phyloP scores from a whole-genome alignment of 2,329 filamentous ascomycete species.

The Mariannaea sp. region DNA sequence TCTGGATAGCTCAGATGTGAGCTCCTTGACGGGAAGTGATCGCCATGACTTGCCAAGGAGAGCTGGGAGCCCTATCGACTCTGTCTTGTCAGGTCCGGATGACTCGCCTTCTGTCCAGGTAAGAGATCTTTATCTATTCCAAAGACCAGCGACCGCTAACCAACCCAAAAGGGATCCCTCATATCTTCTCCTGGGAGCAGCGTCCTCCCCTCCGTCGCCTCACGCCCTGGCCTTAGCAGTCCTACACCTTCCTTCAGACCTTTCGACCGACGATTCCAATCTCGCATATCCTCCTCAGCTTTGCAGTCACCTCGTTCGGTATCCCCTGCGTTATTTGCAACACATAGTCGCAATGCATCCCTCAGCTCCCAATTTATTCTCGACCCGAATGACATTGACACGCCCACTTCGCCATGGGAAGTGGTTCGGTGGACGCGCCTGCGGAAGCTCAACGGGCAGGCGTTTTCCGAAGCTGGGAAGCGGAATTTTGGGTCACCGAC shows the following conservation, averaged over 20 bases:
- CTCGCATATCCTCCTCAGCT: slow-evolving; percentile 68
- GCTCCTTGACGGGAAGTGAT: slow-evolving; percentile 53
- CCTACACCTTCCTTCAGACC: slow-evolving; percentile 85
- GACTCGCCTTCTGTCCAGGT: slow-evolving; percentile 85
- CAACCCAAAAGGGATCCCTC: slow-evolving; percentile 59
- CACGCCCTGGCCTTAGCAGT: slow-evolving; percentile 67
- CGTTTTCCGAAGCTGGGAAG: slow-evolving; percentile 90
- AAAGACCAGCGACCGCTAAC: too few relatives aligned
- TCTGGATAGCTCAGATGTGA: slow-evolving; percentile 56
- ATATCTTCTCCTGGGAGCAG: slow-evolving; percentile 75
- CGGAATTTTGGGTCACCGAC: slow-evolving; percentile 92
- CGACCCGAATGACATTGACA: slow-evolving; percentile 69
- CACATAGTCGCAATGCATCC: slow-evolving; percentile 81
- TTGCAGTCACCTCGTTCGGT: slow-evolving; percentile 67
- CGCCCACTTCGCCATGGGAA: slow-evolving; percentile 86
- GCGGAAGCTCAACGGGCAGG: slow-evolving; percentile 84
- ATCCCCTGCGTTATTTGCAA: slow-evolving; percentile 77
- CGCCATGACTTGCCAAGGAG: slow-evolving; percentile 58
- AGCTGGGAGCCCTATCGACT: slow-evolving; percentile 70
- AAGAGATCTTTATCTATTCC: too few relatives aligned
- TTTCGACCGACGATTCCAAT: slow-evolving; percentile 94
- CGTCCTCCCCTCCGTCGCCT: slow-evolving; percentile 70
- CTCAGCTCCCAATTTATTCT: slow-evolving; percentile 70
- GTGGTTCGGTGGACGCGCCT: slow-evolving; percentile 95
- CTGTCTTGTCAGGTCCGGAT: slow-evolving; percentile 74